Evolutionary conservation across 2,329 filamentous ascomycete species (phyloP).

Genomic region (Trichoderma simmonsii): DNA sequence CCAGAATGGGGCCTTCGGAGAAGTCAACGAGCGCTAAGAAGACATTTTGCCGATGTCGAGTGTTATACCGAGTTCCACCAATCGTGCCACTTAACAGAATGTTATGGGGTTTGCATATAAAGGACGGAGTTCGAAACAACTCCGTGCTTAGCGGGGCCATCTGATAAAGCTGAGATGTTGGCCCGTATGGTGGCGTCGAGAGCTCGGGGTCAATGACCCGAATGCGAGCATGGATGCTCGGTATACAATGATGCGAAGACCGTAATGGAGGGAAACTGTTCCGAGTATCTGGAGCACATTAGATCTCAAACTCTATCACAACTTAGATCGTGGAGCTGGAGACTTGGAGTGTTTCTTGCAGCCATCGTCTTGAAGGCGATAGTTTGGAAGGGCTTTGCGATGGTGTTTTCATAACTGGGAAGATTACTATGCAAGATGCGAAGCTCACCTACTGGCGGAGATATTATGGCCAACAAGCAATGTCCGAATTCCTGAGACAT

Average conservation of each 20-base stretch:
- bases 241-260: background rate
- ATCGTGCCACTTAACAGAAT: background rate
- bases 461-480: background rate
- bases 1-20: background rate
- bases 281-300: background rate
- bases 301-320: background rate
- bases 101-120: background rate
- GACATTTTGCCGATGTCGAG: background rate
- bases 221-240: background rate
- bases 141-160: background rate
- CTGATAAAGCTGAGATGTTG: background rate
- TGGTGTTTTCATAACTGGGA: background rate
- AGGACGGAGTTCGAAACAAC: background rate
- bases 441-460: background rate
- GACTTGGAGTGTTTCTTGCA: background rate
- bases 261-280: background rate
- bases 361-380: background rate
- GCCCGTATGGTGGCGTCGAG: background rate
- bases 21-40: background rate
- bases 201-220: background rate
- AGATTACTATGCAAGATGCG: background rate
- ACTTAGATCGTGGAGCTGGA: background rate
- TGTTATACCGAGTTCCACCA: background rate
- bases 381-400: background rate
- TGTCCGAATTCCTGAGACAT: background rate